Conservation (phyloP, 2,329 filamentous ascomycete species). For the Didymella sp. region DNA sequence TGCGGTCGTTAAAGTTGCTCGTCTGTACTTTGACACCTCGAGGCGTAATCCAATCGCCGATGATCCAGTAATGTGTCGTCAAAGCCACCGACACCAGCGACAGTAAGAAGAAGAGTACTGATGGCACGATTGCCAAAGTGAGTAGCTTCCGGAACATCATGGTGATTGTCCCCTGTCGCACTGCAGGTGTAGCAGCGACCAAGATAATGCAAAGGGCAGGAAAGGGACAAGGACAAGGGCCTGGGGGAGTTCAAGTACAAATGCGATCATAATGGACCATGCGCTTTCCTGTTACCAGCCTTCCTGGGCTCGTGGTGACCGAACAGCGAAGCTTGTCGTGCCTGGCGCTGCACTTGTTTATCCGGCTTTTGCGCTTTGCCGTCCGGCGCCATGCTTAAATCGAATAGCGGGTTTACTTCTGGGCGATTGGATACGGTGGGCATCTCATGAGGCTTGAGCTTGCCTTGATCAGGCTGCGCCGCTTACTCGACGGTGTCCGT, state of each 20-base stretch:
- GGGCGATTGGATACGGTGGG: constrained; percentile 18
- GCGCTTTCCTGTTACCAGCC: constrained; percentile 12
- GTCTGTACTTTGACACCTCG: constrained; percentile 30
- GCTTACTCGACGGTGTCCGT: constrained; percentile 17
- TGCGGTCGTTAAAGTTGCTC: constrained; percentile 25
- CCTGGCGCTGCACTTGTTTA: constrained; percentile 12
- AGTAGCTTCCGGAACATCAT: constrained; percentile 35
- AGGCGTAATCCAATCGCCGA: constrained; percentile 38
- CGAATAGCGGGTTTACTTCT: constrained; percentile 5
- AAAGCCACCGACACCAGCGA: constrained; percentile 40
- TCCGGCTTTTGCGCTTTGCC: constrained; percentile 12
- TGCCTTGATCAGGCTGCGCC: constrained; percentile 16
- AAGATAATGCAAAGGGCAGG: constrained; percentile 11
- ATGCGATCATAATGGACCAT: constrained; percentile 2
- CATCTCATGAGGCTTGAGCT: constrained; percentile 11
- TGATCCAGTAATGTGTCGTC: constrained; percentile 41
- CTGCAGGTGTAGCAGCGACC: constrained; percentile 11
- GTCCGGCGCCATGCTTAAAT: constrained; percentile 19
- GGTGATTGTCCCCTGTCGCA: constrained; percentile 10
- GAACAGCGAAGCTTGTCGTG: constrained; percentile 18
- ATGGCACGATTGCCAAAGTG: constrained; percentile 32
- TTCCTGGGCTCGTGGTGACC: constrained; percentile 17
- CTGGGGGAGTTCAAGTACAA: constrained; percentile 16
- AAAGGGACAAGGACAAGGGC: constrained; percentile 12
- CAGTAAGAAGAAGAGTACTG: constrained; percentile 35